A percentile compares a stretch with the other conserved stretches of the same genome.
These are phyloP conservation scores for Dictyostelium capitatum DNA, from an alignment of 78 protist species.

Conservation along the genomic window DNA sequence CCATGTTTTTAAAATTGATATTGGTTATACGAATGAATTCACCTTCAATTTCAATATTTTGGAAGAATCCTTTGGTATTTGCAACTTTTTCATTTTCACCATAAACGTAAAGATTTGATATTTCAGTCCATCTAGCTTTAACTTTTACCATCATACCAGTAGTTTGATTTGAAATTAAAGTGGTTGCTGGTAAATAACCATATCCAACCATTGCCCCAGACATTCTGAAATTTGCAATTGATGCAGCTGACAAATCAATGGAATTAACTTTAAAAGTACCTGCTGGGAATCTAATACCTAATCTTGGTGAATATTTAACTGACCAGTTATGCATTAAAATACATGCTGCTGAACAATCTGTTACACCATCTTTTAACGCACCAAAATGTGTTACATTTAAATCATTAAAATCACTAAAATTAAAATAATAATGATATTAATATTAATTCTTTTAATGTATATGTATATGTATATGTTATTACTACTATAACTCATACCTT, in stretches of 20 bases:
- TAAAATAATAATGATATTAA: too few species aligned
- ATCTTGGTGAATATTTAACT: neutral
- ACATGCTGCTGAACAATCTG: neutral
- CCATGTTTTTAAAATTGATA: neutral
- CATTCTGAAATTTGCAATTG: neutral
- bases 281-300: conserved; percentile 1
- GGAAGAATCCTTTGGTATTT: neutral
- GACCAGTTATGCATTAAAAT: conserved; percentile 1
- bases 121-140: conserved; percentile 16
- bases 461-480: too few species aligned
- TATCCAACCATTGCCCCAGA: neutral
- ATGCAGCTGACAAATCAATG: neutral
- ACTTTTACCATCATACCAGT: conserved; percentile 10
- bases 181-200: neutral
- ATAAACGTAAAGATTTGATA: neutral
- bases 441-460: too few species aligned
- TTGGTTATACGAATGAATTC: conserved; percentile 4
- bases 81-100: neutral
- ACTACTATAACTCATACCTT: too few species aligned
- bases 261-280: conserved; percentile 1
- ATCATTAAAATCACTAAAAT: neutral
- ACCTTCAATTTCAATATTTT: conserved; percentile 6
- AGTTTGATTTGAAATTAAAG: neutral
- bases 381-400: conserved; percentile 1
- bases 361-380: conserved; percentile 1